Base-by-base conservation (phyloP, 768 basidiomycete genomes). In the Auriscalpium orientale region DNA sequence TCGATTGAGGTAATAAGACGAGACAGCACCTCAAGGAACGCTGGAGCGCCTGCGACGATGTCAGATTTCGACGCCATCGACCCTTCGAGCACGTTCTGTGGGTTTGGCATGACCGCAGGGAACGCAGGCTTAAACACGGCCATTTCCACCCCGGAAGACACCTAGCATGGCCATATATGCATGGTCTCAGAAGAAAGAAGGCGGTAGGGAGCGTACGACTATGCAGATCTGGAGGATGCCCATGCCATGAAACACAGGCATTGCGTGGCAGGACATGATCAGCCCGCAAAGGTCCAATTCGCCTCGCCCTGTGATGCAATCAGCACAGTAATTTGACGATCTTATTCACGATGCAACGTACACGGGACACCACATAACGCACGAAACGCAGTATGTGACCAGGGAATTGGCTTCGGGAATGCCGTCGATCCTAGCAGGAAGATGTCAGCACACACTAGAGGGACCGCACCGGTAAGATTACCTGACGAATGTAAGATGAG, bases 171-270 rank as follows among this genome's bases (percentile, higher is more conserved):
- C 46, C 18, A 18, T 7, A 47, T 59, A 51, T 6, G 38, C 18
- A 55, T 13, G 13, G 40, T 16, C 34, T 35, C 18, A 52, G 35
- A 15, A 18, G 45, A 11, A 45, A 33, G 22, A 48, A 49, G 35
- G 49, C 21, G 36, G 33, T 34, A 36, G 8, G 5, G 46, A 16
- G 7, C 65, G 35, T 16, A 66, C 67, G n/a, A 61, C 59, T 35
- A 63, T 51, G 37, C 49, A 44, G 35, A 69, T 60, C 38, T 68
- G 62, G 20, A 66, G 43, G 10, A 70, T 22, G 4, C 71, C 71
- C 65, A 69, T 62, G 21, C 65, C 68, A 46, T 70, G 69, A 51
- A 68, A 72, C 54, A 70, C 63, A 3, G 69, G 71, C 58, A 70
- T 62, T 34, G 61, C 61, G 46, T 70, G 68, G 35, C 64, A 57